A percentile compares a stretch with the other conserved stretches of the same genome.
phyloP scores from a whole-genome alignment of 2,329 filamentous ascomycete species.

The Hypoxylon sp. region DNA sequence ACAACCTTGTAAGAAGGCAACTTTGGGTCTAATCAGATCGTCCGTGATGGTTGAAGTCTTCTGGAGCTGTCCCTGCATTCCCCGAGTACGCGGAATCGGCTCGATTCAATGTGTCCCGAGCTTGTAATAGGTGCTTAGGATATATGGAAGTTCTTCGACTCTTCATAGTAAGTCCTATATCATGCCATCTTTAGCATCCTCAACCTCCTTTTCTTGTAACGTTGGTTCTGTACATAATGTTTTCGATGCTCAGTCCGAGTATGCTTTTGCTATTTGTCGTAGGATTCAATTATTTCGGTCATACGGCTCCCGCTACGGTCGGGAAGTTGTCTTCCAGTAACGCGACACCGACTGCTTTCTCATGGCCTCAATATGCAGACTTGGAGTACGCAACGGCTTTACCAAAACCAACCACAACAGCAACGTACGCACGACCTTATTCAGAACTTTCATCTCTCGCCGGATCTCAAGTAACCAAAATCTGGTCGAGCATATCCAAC shows the following conservation, averaged over 20 bases:
- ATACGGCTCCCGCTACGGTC: background rate
- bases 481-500: constrained; percentile 14
- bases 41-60: too few relatives aligned
- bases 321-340: background rate
- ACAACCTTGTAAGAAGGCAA: too few relatives aligned
- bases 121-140: too few relatives aligned
- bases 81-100: too few relatives aligned
- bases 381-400: constrained; percentile 13
- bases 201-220: background rate
- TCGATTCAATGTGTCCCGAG: too few relatives aligned
- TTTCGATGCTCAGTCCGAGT: background rate
- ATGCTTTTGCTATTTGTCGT: background rate
- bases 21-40: too few relatives aligned
- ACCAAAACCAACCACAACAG: background rate
- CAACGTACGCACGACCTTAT: constrained; percentile 13
- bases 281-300: background rate
- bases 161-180: too few relatives aligned
- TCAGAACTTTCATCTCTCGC: constrained; percentile 16
- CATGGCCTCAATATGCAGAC: constrained; percentile 10
- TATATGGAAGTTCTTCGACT: too few relatives aligned
- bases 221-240: background rate
- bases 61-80: too few relatives aligned
- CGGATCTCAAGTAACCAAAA: constrained; percentile 8
- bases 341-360: background rate
- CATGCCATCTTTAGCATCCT: background rate